These are phyloP conservation scores for Mycena maculata DNA, from an alignment of 768 basidiomycete species.

Conservation along the genomic window DNA sequence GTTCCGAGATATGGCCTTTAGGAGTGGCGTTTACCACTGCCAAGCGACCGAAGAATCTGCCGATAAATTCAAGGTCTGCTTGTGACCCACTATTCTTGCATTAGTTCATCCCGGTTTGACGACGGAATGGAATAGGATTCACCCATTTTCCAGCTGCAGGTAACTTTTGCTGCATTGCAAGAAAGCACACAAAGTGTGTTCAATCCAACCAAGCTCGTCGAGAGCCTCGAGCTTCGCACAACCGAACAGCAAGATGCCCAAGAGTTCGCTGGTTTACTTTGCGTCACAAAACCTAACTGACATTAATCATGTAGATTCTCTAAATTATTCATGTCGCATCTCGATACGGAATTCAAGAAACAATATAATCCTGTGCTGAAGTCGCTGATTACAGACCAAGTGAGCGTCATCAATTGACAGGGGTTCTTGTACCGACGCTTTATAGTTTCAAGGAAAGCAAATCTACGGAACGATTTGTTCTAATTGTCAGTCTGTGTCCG, in stretches of 20 bases:
- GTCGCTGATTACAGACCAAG: conserved; percentile 81
- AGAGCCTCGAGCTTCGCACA: conserved; percentile 83
- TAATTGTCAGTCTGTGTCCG: conserved; percentile 74
- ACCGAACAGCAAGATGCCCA: conserved; percentile 97
- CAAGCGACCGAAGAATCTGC: conserved; percentile 65
- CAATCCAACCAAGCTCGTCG: conserved; percentile 87
- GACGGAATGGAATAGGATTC: conserved; percentile 63
- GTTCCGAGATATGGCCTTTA: conserved; percentile 88
- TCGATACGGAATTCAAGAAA: conserved; percentile 89
- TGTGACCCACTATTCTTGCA: background rate
- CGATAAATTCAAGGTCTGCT: conserved; percentile 51
- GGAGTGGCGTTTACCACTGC: conserved; percentile 85
- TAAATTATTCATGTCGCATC: conserved; percentile 91
- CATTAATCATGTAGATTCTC: conserved; percentile 72
- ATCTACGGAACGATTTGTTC: conserved; percentile 85
- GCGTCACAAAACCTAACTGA: conserved; percentile 7
- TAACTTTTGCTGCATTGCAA: conserved; percentile 88
- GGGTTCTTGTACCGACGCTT: too few relatives aligned
- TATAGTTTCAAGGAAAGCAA: conserved; percentile 88
- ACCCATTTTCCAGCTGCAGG: conserved; percentile 82
- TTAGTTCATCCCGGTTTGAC: conserved; percentile 12
- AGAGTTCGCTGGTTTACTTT: conserved; percentile 67
- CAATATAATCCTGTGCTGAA: conserved; percentile 72
- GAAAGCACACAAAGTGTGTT: conserved; percentile 75
- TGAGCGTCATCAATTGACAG: too few relatives aligned